phyloP scores from a whole-genome alignment of 2,329 filamentous ascomycete genomes.

The Stagonosporopsis tanaceti region DNA sequence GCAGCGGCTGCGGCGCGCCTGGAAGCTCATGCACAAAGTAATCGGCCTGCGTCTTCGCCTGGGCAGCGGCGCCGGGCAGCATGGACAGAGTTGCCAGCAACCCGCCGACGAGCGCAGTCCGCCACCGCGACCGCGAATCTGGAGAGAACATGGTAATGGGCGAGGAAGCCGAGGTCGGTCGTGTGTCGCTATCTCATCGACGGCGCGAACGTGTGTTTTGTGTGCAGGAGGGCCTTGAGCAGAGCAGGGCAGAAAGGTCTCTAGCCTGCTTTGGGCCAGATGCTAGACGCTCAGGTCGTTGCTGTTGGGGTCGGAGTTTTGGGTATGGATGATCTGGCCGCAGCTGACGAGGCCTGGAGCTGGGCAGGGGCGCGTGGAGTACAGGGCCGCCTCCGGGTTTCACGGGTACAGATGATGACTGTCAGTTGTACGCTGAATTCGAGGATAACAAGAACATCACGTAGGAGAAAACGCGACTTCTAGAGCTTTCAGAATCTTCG shows the following conservation, averaged over 20 bases:
- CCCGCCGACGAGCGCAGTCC: conserved; percentile 43
- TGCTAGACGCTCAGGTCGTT: conserved; percentile 15
- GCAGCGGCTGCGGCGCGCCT: conserved; percentile 78
- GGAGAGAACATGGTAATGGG: conserved; percentile 35
- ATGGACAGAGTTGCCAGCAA: conserved; percentile 44
- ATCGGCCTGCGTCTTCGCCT: conserved; percentile 73
- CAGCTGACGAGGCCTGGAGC: conserved; percentile 38
- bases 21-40: conserved; percentile 90
- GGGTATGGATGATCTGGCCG: conserved; percentile 39
- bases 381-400: conserved; percentile 8
- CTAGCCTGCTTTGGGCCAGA: conserved; percentile 6
- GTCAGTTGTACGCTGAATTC: background rate
- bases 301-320: conserved; percentile 22
- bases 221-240: background rate
- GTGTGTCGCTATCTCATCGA: conserved; percentile 49
- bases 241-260: conserved; percentile 1
- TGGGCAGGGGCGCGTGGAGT: conserved; percentile 14
- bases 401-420: background rate
- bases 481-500: background rate
- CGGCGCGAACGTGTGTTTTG: background rate
- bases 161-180: conserved; percentile 28
- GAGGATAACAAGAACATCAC: background rate
- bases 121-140: conserved; percentile 40
- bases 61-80: conserved; percentile 49
- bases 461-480: background rate